Evolutionary conservation across 2,329 filamentous ascomycete species (phyloP), one percentile per base, ranked within the genome.

Genomic region (Microcera coccophila): DNA sequence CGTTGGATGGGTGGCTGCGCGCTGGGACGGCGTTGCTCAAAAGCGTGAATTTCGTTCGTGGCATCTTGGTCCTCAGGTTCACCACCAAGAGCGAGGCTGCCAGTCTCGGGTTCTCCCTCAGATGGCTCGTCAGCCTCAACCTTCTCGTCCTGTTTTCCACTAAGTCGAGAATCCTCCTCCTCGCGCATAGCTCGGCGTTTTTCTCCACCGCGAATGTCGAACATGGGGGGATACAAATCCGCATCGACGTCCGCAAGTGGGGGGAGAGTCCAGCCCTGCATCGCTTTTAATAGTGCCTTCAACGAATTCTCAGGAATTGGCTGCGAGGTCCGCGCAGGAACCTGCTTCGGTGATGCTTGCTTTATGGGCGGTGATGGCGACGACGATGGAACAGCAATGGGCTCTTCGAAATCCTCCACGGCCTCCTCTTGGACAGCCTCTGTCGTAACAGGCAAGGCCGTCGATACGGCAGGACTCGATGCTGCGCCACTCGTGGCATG

Each of bases 11-110:
- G 87, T 3, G 86, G 83, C 57, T 90, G 88, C 7, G 88, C 82
- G 11, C 79, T 81, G 45, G 81, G 79, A 38, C 82, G 78, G 47
- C 82, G 77, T 45, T 79, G 77, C 33, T 77, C 74, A 31, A 76
- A 76, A 36, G 64, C 61, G 54, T 76, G 70, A 29, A 66, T 66
- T 38, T 79, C 77, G 15, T 73, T 71, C 15, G 65, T 60, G 34
- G 68, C 67, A 17, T 88, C 84, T 48, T 79, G 76, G 53, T 95
- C 89, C 62, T 97, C 91, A 0, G 91, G 91, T 62, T 97, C 91
- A 33, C 91, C 91, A 44, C 91, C 91, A 15, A 97, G 75, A 45
- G 94, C 90, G 44, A 93, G 74, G 62, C 91, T 97, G 12, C 81
- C 81, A 53, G 86, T 86, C 64, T 93, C 90, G 2, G 82, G 81